Conservation (phyloP, 768 basidiomycete species). For the Jaapia argillacea region DNA sequence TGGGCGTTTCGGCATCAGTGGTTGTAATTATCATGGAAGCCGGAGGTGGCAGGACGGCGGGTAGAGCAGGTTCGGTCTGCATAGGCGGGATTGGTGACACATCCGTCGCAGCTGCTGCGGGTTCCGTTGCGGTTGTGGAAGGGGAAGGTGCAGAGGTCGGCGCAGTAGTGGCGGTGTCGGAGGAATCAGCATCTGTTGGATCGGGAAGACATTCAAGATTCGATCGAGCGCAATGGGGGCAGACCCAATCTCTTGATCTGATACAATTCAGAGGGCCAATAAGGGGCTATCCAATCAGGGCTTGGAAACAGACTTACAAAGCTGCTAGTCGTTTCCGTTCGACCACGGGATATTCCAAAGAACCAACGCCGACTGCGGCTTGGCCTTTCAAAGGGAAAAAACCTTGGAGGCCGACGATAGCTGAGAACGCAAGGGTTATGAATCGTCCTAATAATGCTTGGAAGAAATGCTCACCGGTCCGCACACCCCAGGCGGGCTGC, state of each 20-base stretch:
- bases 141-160: too few species aligned
- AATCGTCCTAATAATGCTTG: not conserved
- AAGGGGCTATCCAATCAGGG: not conserved
- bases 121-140: too few species aligned
- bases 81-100: too few species aligned
- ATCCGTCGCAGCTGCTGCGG: too few species aligned
- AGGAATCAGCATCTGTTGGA: constrained; percentile 22
- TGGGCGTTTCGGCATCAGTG: too few species aligned
- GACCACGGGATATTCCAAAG: constrained; percentile 63
- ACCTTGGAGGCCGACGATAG: constrained; percentile 81
- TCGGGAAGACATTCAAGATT: constrained; percentile 71
- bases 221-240: constrained; percentile 58
- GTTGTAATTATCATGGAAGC: too few species aligned
- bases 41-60: too few species aligned
- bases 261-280: constrained; percentile 8
- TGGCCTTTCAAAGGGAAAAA: constrained; percentile 88
- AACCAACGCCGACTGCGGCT: constrained; percentile 79
- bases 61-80: too few species aligned
- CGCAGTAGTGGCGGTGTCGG: too few species aligned
- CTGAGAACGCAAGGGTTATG: constrained; percentile 28
- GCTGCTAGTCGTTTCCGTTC: constrained; percentile 74
- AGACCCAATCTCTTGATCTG: constrained; percentile 77
- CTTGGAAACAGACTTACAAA: constrained; percentile 37
- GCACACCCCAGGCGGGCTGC: constrained; percentile 98
- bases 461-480: constrained; percentile 59